Evolutionary conservation across 1,284 basidiomycete species (phyloP), one percentile per base, ranked within the genome.

Genomic region (Hypsizygus ulmarius): DNA sequence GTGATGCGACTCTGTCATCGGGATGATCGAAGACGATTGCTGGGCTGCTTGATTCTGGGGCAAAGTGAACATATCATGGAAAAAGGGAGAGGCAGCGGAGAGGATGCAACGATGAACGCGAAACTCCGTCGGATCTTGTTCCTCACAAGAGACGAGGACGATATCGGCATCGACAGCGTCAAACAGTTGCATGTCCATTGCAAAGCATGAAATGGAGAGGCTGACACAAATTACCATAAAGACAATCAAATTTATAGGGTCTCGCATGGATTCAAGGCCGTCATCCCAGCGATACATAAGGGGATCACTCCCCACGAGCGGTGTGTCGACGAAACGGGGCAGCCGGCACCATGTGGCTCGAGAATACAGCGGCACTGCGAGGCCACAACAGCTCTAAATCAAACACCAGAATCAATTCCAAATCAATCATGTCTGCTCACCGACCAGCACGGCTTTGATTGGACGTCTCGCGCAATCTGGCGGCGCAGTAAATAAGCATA

Each of bases 61-160:
- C 18, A 89, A 67, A 18, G 77, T 63, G 61, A 88, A 83, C 81
- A 89, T 81, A 47, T 81, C 74, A 42, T 66, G 63, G 64, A 88
- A 89, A 66, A 89, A 82, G 1, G 80, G 73, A 1, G 85, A 88
- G 0, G 82, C 78, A 5, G 71, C 69, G 9, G 76, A 65, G 43
- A 89, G 74, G 51, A 88, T 75, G 60, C 72, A 77, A 53, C 71
- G 70, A 63, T 87, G 84, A n/a, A 81, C 77, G 38, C 66, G 71
- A 58, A 87, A 85, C 54, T 79, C 72, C 43, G 72, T 65, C 3
- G 64, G 60, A 16, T 71, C 67, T 32, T 75, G 70, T 18, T 57
- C 50, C 30, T 74, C 74, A 32, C 64, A 62, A 1, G 81, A 75
- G 29, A 79, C 68, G 49, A 86, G 70, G 49, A 81, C 61, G 50